Base-by-base conservation (phyloP, 2,329 filamentous ascomycete species). In the Colletotrichum aenigma region DNA sequence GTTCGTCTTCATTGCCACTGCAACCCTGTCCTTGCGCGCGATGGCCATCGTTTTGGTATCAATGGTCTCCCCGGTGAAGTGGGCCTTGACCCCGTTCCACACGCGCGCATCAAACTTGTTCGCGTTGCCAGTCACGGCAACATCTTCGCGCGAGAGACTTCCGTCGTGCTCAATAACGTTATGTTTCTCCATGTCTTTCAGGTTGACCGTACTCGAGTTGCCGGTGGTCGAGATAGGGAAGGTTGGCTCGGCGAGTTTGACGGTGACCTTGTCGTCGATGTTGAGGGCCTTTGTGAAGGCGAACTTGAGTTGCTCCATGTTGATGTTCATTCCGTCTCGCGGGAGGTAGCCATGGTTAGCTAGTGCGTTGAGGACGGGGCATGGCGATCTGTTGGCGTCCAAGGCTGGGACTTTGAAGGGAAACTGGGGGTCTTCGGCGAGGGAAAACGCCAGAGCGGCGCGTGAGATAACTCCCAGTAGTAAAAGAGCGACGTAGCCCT, bases 271-370 rank as follows among this genome's bases (percentile, higher is more conserved):
- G 16, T 70, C 68, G 10, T 70, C 68, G 9, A 70, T 26, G 13
- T 70, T 70, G n/a, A 70, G 28, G 16, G 68, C 68, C 6, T 48
- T 64, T 6, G 36, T 70, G 26, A 70, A 64, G 36, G 68, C 68
- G 7, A 36, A 28, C n/a, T 38, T 52, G 6, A 70, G 28, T 28
- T 70, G 56, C 7, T 64, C 18, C 67, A 70, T 71, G 6, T 81
- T 85, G 67, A 87, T 80, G 66, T 85, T 83, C 48, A 77, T 79
- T 30, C 86, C 86, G 61, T 87, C 80, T 52, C 83, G 86, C 0
- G 84, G 84, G 13, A 88, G 81, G 74, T 85, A 87, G 1, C 83
- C 84, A 68, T 88, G 83, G 76, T 88, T 88, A 7, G 86, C 84
- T 26, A 88, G 80, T 1, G 86, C 83, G 71, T 88, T 88, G 71